Conservation (phyloP, 1,284 basidiomycete genomes). For the Naganishia sp. region DNA sequence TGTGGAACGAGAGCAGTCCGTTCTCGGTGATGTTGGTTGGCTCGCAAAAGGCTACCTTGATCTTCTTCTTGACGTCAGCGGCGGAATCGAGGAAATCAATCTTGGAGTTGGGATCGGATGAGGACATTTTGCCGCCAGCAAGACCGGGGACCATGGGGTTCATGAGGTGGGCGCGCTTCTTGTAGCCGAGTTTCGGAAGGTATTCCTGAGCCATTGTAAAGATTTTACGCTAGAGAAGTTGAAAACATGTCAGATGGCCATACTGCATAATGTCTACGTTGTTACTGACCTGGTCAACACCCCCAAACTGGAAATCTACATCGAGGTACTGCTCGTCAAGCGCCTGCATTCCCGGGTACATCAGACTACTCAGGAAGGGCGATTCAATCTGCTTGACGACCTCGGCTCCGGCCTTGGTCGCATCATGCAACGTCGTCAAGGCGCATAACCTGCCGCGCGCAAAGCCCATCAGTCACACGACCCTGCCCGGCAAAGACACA, state of each 20-base stretch:
- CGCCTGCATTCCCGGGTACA: constrained; percentile 96
- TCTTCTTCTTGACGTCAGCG: constrained; percentile 80
- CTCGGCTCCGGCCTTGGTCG: constrained; percentile 98
- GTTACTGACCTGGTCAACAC: constrained; percentile 97
- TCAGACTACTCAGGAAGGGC: constrained; percentile 82
- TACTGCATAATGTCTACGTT: too few relatives aligned
- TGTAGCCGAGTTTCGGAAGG: constrained; percentile 89
- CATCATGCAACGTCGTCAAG: constrained; percentile 90
- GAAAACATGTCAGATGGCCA: constrained; percentile 12
- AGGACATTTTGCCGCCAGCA: constrained; percentile 95
- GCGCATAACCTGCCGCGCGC: constrained; percentile 65
- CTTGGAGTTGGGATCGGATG: constrained; percentile 93
- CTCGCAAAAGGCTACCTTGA: constrained; percentile 90
- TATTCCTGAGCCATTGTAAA: constrained; percentile 97
- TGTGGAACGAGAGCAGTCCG: constrained; percentile 85
- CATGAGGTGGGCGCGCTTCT: constrained; percentile 96
- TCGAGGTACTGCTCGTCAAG: constrained; percentile 96
- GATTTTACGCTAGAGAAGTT: constrained; percentile 77
- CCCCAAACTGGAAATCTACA: constrained; percentile 97
- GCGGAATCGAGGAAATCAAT: constrained; percentile 95
- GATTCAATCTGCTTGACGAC: constrained; percentile 97
- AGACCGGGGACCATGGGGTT: constrained; percentile 98
- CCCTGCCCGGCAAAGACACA: neutral
- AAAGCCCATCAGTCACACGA: neutral
- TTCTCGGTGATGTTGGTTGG: constrained; percentile 90